These are phyloP conservation scores for Agarophyton chilense DNA, from an alignment of 23 red algal genomes.

Conservation along the genomic window DNA sequence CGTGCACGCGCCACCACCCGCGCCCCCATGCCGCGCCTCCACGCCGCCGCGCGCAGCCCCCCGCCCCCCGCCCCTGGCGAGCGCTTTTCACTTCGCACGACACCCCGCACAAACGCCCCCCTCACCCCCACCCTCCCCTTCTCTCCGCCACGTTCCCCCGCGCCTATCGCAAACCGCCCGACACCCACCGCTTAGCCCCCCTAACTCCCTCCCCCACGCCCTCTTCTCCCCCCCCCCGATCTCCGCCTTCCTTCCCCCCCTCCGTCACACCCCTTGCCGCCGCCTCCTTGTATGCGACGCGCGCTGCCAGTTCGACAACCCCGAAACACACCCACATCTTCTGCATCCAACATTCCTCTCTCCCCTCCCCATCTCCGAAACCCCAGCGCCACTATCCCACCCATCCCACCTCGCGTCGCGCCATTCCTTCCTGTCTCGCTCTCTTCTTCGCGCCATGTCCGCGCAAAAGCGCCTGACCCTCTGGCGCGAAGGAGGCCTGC, in stretches of 20 bases:
- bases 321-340: no score
- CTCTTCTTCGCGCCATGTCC: background rate
- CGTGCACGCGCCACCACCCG: background rate
- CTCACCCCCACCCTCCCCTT: no score
- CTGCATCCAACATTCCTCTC: background rate
- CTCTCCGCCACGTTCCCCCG: no score
- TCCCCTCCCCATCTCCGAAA: background rate
- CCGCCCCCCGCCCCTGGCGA: no score
- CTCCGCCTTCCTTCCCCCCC: background rate
- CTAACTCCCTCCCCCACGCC: no score
- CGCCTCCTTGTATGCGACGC: background rate
- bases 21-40: background rate
- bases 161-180: no score
- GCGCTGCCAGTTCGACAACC: no score
- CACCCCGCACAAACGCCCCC: no score
- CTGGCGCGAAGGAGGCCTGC: slow-evolving; percentile 18
- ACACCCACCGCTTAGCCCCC: no score
- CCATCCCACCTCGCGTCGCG: background rate
- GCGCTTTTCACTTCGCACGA: no score
- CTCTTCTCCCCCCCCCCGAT: no score
- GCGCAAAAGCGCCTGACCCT: background rate
- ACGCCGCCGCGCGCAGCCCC: background rate
- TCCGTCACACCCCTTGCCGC: background rate
- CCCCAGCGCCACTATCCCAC: background rate
- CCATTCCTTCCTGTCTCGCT: background rate